phyloP scores from a whole-genome alignment of 345 rosid genomes.

The Populus tremula region DNA sequence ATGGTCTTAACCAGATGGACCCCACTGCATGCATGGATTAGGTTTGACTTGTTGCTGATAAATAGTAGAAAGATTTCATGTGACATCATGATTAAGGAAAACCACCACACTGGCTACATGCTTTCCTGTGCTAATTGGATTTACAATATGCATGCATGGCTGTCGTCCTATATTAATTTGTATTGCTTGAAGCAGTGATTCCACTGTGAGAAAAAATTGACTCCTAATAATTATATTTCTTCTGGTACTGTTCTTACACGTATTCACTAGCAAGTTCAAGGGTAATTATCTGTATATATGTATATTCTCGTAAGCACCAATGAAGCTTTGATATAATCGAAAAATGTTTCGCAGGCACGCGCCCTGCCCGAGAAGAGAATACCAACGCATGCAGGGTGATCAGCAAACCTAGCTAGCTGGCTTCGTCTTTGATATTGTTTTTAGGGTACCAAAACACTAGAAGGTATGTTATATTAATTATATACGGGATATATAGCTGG shows the following conservation, averaged over 20 bases:
- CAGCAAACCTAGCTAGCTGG: conserved; percentile 1
- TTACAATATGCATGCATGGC: neutral
- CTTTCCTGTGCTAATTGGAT: neutral
- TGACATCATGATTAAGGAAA: conserved; percentile 35
- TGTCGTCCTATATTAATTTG: neutral
- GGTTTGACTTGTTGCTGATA: conserved; percentile 44
- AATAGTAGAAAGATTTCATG: conserved; percentile 17
- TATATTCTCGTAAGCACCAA: neutral
- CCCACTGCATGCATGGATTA: conserved; percentile 37
- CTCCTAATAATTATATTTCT: neutral
- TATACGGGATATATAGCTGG: neutral
- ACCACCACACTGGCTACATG: neutral
- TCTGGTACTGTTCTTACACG: neutral
- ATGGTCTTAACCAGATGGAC: conserved; percentile 16
- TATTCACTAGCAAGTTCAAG: too few relatives aligned
- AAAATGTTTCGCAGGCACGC: neutral
- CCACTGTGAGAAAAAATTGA: neutral
- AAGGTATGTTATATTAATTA: neutral
- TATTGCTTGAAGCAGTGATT: neutral
- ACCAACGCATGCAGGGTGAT: neutral
- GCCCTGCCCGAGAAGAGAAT: neutral
- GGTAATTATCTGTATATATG: too few relatives aligned
- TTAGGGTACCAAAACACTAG: neutral
- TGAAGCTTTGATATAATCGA: neutral
- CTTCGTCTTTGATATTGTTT: neutral